Evolutionary conservation across 257 asterid genomes (phyloP).

Genomic region (Solanum pimpinellifolium): DNA sequence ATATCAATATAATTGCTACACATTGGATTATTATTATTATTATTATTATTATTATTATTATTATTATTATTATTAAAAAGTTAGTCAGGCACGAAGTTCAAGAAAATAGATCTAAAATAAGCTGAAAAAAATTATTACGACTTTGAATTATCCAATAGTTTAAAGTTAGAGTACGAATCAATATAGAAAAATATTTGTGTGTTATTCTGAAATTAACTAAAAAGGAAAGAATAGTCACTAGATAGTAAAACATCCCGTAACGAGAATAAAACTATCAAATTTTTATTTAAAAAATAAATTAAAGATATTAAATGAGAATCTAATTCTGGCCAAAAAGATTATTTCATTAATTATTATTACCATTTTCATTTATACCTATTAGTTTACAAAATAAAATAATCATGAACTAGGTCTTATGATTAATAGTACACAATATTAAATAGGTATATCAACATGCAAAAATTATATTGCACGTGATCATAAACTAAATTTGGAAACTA

Average conservation of each 20-base stretch:
- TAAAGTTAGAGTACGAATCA: neutral
- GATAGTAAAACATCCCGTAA: neutral
- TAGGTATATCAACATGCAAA: neutral
- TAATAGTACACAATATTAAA: neutral
- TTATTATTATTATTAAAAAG: neutral
- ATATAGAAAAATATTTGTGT: no score
- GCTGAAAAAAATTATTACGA: neutral
- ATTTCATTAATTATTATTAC: neutral
- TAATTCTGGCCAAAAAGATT: neutral
- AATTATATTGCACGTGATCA: neutral
- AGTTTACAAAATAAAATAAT: neutral
- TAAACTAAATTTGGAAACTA: neutral
- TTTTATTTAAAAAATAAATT: neutral
- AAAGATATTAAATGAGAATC: neutral
- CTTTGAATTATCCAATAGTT: neutral
- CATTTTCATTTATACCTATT: neutral
- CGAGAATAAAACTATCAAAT: neutral
- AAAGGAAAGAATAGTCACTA: neutral
- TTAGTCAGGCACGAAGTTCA: rapidly evolving
- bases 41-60: no score
- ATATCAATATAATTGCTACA: neutral
- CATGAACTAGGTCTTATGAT: neutral
- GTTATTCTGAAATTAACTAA: neutral
- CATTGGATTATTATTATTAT: no score
- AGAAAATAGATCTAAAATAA: neutral